These are phyloP conservation scores for Cercospora sp. DNA, from an alignment of 2,329 filamentous ascomycete genomes.

Conservation along the genomic window DNA sequence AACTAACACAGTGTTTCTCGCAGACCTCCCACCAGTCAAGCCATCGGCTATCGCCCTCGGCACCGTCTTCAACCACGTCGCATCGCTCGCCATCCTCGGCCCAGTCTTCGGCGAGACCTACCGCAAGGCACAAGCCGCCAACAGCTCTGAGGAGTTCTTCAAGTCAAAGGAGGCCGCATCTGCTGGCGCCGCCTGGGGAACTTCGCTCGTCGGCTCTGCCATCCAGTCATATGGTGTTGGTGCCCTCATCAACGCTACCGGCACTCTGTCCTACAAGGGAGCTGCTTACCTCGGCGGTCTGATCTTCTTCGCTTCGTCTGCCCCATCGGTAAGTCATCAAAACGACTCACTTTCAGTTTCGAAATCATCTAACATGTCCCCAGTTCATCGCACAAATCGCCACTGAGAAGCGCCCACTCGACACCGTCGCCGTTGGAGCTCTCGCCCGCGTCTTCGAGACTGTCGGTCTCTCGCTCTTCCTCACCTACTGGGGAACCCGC, in stretches of 20 bases:
- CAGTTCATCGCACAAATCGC: conserved; percentile 85
- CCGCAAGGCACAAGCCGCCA: conserved; percentile 84
- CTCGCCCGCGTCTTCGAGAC: conserved; percentile 89
- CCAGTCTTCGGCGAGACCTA: conserved; percentile 94
- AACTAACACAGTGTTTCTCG: conserved; percentile 16
- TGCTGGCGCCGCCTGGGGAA: conserved; percentile 86
- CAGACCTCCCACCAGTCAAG: conserved; percentile 82
- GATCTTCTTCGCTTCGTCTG: conserved; percentile 88
- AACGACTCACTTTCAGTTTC: background rate
- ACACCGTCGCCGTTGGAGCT: conserved; percentile 83
- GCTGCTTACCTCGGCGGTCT: conserved; percentile 88
- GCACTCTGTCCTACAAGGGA: conserved; percentile 94
- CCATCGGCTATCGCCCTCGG: conserved; percentile 96
- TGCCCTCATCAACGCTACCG: conserved; percentile 75
- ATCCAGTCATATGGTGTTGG: conserved; percentile 55
- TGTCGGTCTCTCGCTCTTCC: conserved; percentile 83
- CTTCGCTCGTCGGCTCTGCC: conserved; percentile 82
- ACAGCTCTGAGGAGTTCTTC: conserved; percentile 95
- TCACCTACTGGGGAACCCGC: conserved; percentile 97
- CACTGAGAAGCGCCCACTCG: conserved; percentile 86
- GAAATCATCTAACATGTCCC: conserved; percentile 28
- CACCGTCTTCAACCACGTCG: conserved; percentile 90
- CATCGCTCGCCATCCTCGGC: conserved; percentile 81
- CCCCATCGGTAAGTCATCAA: conserved; percentile 70
- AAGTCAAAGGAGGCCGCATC: conserved; percentile 88